Percentiles rank a stretch among this genome's conserved stretches.
Conservation (phyloP, 257 asterid genomes). For the Anisodus tanguticus region DNA sequence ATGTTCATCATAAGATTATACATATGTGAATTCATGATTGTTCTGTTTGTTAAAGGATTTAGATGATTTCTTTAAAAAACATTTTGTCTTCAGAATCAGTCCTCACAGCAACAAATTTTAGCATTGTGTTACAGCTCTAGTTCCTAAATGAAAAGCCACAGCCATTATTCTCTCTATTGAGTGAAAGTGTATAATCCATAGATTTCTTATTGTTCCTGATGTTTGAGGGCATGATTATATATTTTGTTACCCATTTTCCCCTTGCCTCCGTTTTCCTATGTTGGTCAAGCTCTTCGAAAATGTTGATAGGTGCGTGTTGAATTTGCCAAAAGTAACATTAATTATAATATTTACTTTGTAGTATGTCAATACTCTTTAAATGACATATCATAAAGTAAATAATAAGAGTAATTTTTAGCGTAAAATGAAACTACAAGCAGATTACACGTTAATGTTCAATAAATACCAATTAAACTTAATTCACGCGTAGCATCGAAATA, state of each 20-base stretch:
- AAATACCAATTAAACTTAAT: too few relatives aligned
- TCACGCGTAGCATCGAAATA: too few relatives aligned
- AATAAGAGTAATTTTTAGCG: not conserved
- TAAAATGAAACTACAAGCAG: not conserved
- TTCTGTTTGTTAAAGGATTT: not conserved
- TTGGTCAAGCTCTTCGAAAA: too few relatives aligned
- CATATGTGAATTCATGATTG: conserved; percentile 15
- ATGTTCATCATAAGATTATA: conserved; percentile 18
- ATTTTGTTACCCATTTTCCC: too few relatives aligned
- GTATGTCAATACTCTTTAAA: too few relatives aligned
- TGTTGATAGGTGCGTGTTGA: too few relatives aligned
- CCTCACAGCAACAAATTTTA: not conserved
- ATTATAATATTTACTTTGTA: too few relatives aligned
- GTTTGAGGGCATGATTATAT: too few relatives aligned
- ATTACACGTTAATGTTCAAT: not conserved
- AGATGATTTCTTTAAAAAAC: not conserved
- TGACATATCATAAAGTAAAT: too few relatives aligned
- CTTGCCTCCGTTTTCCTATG: too few relatives aligned
- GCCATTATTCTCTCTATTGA: not conserved
- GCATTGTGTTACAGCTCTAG: not conserved
- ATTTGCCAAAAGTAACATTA: too few relatives aligned
- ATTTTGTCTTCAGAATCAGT: not conserved
- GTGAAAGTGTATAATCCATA: not conserved
- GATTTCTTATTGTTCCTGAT: not conserved
- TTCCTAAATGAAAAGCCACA: not conserved